Conservation (phyloP, 225 moss, liverwort and hornwort genomes). For the Antitrichia curtipendula region DNA sequence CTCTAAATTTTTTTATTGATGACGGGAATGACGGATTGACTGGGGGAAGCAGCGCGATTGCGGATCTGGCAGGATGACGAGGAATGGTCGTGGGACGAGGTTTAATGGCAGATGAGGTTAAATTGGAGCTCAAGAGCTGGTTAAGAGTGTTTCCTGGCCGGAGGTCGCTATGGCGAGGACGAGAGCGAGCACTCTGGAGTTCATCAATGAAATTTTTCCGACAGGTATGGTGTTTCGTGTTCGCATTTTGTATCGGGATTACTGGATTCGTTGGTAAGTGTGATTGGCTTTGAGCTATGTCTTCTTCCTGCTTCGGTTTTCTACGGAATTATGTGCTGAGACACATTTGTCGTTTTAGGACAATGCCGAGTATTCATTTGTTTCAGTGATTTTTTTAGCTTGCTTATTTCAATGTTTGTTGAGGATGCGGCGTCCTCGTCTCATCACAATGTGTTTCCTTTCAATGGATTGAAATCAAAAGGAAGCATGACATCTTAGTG, state of each 20-base stretch:
- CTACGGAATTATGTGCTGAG: not conserved
- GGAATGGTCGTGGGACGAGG: not conserved
- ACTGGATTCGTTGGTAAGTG: not conserved
- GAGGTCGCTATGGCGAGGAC: conserved; percentile 42
- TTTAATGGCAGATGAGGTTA: conserved; percentile 3
- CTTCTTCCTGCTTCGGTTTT: not conserved
- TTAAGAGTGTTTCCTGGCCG: conserved; percentile 1
- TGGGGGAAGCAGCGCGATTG: not conserved
- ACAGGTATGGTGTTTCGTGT: conserved; percentile 36
- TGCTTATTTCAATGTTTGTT: not conserved
- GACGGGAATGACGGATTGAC: not conserved
- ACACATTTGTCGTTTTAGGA: not conserved
- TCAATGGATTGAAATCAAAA: not conserved
- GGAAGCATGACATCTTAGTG: not conserved
- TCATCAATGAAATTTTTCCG: conserved; percentile 94
- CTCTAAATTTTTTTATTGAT: not conserved
- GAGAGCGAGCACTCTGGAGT: conserved; percentile 86
- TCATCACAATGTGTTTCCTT: not conserved
- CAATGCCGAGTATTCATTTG: not conserved
- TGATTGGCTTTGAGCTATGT: not conserved
- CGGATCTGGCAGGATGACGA: conserved; percentile 29
- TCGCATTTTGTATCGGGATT: not conserved
- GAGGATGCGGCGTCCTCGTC: not conserved
- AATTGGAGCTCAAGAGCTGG: conserved; percentile 14
- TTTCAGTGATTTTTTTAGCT: not conserved